Percentiles rank a stretch among this genome's conserved stretches.
Evolutionary conservation across 306 rosid genomes (phyloP).

Genomic region (Inga oerstediana): DNA sequence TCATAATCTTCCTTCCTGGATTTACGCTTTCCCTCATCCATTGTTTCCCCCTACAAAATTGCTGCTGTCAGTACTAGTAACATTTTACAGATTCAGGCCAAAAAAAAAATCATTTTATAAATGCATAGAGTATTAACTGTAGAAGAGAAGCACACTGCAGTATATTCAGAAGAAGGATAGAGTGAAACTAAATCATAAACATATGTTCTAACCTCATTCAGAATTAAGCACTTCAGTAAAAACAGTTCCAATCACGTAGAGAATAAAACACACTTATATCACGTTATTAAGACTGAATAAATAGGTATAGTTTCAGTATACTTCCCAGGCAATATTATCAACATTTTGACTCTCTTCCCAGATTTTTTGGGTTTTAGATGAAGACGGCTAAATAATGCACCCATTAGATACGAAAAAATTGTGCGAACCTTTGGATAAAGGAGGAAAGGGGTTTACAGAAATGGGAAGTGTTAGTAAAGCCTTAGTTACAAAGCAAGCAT

Average conservation of each 20-base stretch:
- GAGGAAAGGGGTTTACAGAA: background rate
- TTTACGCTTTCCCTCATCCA: slow-evolving; percentile 72
- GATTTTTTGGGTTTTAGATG: background rate
- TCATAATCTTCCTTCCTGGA: slow-evolving; percentile 59
- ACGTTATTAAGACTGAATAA: background rate
- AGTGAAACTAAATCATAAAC: background rate
- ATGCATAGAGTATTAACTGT: background rate
- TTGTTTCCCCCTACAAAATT: slow-evolving; percentile 37
- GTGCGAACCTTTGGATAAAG: background rate
- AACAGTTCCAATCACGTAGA: background rate
- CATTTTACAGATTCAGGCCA: background rate
- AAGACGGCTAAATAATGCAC: background rate
- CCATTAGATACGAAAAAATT: background rate
- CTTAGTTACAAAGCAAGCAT: background rate
- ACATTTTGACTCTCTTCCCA: background rate
- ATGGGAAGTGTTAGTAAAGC: background rate
- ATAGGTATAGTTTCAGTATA: background rate
- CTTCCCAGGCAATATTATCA: background rate
- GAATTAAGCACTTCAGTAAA: background rate
- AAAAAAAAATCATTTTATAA: background rate
- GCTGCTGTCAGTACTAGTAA: background rate
- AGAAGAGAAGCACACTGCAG: background rate
- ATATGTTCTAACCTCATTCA: background rate
- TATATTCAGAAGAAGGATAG: background rate
- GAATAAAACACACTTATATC: background rate